Base-by-base conservation (phyloP, 306 rosid species). In the Rosa persica region DNA sequence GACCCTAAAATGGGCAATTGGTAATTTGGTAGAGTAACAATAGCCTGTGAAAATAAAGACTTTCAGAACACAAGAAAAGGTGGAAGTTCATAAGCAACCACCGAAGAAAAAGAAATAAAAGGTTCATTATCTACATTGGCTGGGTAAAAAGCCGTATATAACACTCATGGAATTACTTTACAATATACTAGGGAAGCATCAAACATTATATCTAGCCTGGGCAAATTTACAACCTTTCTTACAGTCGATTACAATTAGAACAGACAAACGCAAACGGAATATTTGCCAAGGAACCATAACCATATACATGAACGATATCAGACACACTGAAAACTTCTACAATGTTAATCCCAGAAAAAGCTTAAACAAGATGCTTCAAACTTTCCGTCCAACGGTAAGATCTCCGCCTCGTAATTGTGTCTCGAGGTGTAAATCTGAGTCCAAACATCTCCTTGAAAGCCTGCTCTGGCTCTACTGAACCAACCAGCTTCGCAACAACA, bases 381-480 rank as follows among this genome's bases (percentile, higher is more conserved):
- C 88, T 83, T 54, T 81, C 78, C 19, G 87, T 70, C 91, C 93
- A 85, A 67, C 87, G 76, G 52, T 78, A 79, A 79, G 84, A 85
- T 84, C 62, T 93, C 75, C 83, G 81, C 79, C 81, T 80, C 8
- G 43, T 7, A 0, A 39, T 0, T 5, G 91, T 66, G n/a, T 83
- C 82, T 38, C 89, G 62, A 38, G 97, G 96, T n/a, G 92, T 82
- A 82, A 96, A 93, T 88, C 90, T 93, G 77, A 96, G 99, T 13
- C 97, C 99, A 83, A 96, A 96, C 99, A 96, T 93, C 87, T 93
- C 99, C 93, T 87, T 96, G 86, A 86, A 90, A 30, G 99, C 99
- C 27, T 78, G 86, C 25, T 89, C 89, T 43, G 99, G 96, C 83
- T 90, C 90, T 48, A 90, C 93, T 12, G 84, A 81, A 47, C 98